Evolutionary conservation across 2,329 filamentous ascomycete genomes (phyloP), one percentile per base, ranked within the genome.

Genomic region (Fusarium agapanthi): DNA sequence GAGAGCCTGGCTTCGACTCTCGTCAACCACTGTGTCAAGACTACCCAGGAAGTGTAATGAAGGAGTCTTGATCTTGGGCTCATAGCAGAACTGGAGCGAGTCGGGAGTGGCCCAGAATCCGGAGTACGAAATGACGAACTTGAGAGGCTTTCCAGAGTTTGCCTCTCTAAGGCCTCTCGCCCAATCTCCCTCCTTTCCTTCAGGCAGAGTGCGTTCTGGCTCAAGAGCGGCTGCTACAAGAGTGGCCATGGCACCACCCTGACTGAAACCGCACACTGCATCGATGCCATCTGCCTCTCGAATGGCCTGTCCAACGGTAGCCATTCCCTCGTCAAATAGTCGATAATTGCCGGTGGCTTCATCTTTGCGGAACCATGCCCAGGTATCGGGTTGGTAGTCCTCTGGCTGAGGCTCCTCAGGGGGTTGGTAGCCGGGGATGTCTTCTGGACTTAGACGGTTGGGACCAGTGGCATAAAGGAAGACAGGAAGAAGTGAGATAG

Each of bases 11-110:
- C 90, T 93, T 77, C 93, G 85, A 59, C 82, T 82, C 84, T 98
- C 95, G 37, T 95, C 93, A 1, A 98, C 95, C 2, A 98, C 93
- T 6, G 92, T 94, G 83, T 98, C 95, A 75, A 97, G 84, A 60
- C 90, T 92, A 2, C 95, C 95, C 32, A 97, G 81, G 75, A 95
- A 92, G 83, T 97, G 94, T 82, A 97, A 80, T 70, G 93, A 89
- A 0, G 94, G 93, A 67, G 95, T 97, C 70, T 79, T 81, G 66
- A 98, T 91, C 79, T 88, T 87, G 22, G 93, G 94, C 75, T 93
- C 88, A 79, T 94, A 97, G 53, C 82, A 79, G 58, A 89, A 93
- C 43, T 81, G 80, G 79, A 97, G 91, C 45, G 88, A 82, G 22
- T 85, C 81, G 41, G 89, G 88, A 5, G 88, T 84, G 1, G 93